A percentile compares a stretch with the other conserved stretches of the same genome.
Conservation (phyloP, 345 rosid genomes). For the Mallotus nudiflorus region DNA sequence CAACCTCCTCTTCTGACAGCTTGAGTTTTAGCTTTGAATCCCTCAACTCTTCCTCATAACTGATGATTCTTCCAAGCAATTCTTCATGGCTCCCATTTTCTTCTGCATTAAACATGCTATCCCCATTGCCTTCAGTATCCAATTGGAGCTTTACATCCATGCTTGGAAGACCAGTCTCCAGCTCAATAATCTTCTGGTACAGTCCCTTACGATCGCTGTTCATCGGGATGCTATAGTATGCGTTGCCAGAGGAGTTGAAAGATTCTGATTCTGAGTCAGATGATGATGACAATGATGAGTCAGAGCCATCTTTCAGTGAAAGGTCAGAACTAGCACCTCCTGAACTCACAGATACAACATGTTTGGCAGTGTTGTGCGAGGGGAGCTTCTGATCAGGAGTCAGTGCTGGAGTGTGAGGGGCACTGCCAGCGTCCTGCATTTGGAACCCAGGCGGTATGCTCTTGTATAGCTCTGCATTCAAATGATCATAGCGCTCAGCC, state of each 20-base stretch:
- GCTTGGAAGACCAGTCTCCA: conserved; percentile 62
- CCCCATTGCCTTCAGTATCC: conserved; percentile 47
- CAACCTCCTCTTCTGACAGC: conserved; percentile 52
- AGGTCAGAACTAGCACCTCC: conserved; percentile 52
- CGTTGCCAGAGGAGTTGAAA: conserved; percentile 71
- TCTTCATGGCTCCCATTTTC: conserved; percentile 39
- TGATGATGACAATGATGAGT: conserved; percentile 52
- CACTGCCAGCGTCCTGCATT: conserved; percentile 54
- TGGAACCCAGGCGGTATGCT: conserved; percentile 51
- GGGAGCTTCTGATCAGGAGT: conserved; percentile 52
- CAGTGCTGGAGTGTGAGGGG: conserved; percentile 34
- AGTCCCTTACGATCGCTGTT: conserved; percentile 48
- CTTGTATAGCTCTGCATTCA: conserved; percentile 63
- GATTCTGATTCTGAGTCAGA: conserved; percentile 72
- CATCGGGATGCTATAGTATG: conserved; percentile 47
- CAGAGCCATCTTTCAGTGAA: conserved; percentile 64
- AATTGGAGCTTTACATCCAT: conserved; percentile 52
- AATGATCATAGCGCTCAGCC: conserved; percentile 75
- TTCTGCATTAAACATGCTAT: conserved; percentile 28
- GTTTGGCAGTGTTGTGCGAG: conserved; percentile 45
- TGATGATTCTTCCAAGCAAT: conserved; percentile 39
- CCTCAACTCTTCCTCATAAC: conserved; percentile 56
- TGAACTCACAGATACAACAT: conserved; percentile 70
- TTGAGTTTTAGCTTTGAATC: conserved; percentile 50
- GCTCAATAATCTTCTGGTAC: conserved; percentile 46